Evolutionary conservation across 1,284 basidiomycete genomes (phyloP), one percentile per base, ranked within the genome.

Genomic region (Salmacisia buchloeana): DNA sequence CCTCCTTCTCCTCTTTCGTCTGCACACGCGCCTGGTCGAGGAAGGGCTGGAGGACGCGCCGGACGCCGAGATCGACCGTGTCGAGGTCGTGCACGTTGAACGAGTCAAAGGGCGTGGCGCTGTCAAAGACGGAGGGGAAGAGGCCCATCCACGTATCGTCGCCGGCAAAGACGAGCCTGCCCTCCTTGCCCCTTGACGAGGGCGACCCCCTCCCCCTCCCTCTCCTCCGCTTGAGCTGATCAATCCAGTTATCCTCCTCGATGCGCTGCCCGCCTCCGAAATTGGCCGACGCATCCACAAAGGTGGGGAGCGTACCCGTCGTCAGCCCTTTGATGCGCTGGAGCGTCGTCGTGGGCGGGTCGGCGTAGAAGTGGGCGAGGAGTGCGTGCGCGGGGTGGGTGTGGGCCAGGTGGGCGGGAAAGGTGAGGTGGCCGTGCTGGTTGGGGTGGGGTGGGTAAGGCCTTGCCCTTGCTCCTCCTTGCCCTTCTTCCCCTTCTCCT

Each of bases 71-170:
- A 76, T 98, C 96, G 38, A 98, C 96, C 0, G 91, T 90, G 76
- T 98, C 92, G 18, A 98, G 84, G 78, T 98, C 96, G 80, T 97
- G 94, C 64, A 99, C 94, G 80, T 98, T 94, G 85, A 99, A 98
- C 0, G 92, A 97, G 80, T 97, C 93, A 78, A 88, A 97, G 0
- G 92, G 88, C 78, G 87, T 89, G 0, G 87, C 84, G 2, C 45
- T 76, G 46, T 85, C 83, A 69, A 97, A 92, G 1, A 86, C 82
- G 58, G 85, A 81, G 0, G 94, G 91, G 77, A 94, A 98, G 15
- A 96, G 86, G 2, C 88, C 86, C 78, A 89, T 85, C 96, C 96
- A 98, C 0, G 94, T 98, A 77, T 97, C 92, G 78, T 98, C 94
- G 0, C 94, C 94, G 86, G 91, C 92, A 77, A 97, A 90, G 0